phyloP scores from a whole-genome alignment of 495 filamentous ascomycete species.

The Neurospora sp. region DNA sequence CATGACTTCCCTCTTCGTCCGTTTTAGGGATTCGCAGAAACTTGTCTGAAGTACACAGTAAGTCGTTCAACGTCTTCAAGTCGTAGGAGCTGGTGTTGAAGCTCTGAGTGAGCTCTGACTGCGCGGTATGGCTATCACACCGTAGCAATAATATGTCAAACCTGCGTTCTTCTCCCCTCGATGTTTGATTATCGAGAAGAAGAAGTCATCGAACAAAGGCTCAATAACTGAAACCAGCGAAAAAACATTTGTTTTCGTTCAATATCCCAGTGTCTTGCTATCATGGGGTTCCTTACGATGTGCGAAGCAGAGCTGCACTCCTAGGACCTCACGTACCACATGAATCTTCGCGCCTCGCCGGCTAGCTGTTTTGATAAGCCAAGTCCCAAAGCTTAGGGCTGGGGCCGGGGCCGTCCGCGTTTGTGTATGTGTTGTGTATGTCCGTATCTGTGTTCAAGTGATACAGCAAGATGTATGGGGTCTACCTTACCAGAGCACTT shows the following conservation, averaged over 20 bases:
- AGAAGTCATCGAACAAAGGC: background rate
- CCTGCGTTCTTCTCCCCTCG: background rate
- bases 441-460: background rate
- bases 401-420: background rate
- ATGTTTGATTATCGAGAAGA: background rate
- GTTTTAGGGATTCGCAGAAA: no score
- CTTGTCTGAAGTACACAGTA: no score
- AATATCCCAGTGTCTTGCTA: background rate
- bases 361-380: background rate
- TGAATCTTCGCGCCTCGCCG: no score
- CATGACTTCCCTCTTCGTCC: background rate
- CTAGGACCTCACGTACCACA: background rate
- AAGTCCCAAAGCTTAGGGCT: background rate
- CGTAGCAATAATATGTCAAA: no score
- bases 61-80: background rate
- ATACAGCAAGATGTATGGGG: background rate
- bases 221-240: background rate
- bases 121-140: background rate
- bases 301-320: background rate
- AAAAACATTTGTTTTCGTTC: background rate
- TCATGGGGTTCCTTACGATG: background rate
- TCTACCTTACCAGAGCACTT: no score
- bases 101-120: background rate
- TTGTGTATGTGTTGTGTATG: background rate
- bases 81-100: background rate